A percentile compares a stretch with the other conserved stretches of the same genome.
phyloP scores from a whole-genome alignment of 1,139 yeast genomes.

The Taphrina wiesneri region DNA sequence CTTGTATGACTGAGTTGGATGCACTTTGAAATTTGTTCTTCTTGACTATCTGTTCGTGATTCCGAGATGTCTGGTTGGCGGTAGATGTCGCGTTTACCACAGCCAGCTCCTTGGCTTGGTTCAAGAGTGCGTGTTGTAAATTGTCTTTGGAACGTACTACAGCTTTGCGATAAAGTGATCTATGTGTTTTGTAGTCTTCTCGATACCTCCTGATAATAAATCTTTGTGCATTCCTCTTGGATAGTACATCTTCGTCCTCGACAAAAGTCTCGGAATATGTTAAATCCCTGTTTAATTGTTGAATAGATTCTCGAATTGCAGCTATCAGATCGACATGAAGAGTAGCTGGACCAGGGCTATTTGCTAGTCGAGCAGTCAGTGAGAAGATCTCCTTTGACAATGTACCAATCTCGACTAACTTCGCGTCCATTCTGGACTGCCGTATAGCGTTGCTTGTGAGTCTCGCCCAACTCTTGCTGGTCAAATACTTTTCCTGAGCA shows the following conservation, averaged over 20 bases:
- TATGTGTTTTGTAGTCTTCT: constrained; percentile 15
- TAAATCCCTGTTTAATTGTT: constrained; percentile 13
- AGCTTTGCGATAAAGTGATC: constrained; percentile 11
- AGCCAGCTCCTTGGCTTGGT: not conserved
- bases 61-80: not conserved
- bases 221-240: not conserved
- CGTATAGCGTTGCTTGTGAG: not conserved
- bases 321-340: constrained; percentile 14
- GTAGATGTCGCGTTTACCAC: not conserved
- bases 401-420: not conserved
- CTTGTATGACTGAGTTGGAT: constrained; percentile 13
- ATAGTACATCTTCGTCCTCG: constrained; percentile 15
- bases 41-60: not conserved
- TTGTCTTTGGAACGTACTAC: constrained; percentile 11
- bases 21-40: constrained; percentile 7
- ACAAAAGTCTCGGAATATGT: constrained; percentile 8
- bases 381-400: constrained; percentile 13
- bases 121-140: not conserved
- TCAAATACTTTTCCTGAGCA: not conserved
- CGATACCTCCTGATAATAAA: not conserved
- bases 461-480: not conserved
- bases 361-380: constrained; percentile 1
- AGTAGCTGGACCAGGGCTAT: constrained; percentile 15
- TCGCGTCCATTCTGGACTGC: constrained; percentile 16
- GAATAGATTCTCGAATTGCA: constrained; percentile 21